Evolutionary conservation across 352 stramenopile species (phyloP).

Genomic region (Pythium coloratum): DNA sequence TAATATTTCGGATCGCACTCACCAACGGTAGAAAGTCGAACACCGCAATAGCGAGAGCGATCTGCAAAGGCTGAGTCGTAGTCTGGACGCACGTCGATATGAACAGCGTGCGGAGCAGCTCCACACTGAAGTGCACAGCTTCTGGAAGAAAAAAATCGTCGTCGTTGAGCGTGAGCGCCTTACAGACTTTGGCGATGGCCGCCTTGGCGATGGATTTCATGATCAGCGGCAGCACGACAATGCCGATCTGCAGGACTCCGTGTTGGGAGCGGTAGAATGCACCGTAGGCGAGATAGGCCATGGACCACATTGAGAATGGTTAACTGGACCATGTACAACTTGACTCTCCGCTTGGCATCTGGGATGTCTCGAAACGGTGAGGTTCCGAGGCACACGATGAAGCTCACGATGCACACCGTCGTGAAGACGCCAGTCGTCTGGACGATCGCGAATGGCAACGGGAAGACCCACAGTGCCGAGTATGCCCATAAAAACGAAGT

Average conservation of each 20-base stretch:
- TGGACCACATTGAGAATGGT: not conserved
- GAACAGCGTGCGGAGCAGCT: constrained; percentile 7
- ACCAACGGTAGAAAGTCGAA: constrained; percentile 5
- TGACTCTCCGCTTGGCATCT: not conserved
- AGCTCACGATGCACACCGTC: not conserved
- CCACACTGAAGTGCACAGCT: not conserved
- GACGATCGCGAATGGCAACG: not conserved
- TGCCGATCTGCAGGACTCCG: not conserved
- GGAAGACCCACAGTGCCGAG: not conserved
- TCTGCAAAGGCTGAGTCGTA: not conserved
- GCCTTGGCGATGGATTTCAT: constrained; percentile 1
- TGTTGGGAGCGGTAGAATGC: not conserved
- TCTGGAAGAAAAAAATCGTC: constrained; percentile 6
- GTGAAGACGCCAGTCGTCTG: not conserved
- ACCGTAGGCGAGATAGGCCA: constrained; percentile 1
- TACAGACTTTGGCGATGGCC: constrained; percentile 1
- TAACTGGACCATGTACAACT: not conserved
- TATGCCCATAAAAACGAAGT: not conserved
- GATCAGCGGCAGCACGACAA: not conserved
- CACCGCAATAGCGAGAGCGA: not conserved
- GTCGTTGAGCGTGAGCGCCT: not conserved
- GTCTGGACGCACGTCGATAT: constrained; percentile 11
- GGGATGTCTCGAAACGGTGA: not conserved
- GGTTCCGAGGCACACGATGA: not conserved
- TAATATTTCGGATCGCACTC: not conserved